These are phyloP conservation scores for Alternaria triticimaculans DNA, from an alignment of 2,329 filamentous ascomycete species.

Conservation along the genomic window DNA sequence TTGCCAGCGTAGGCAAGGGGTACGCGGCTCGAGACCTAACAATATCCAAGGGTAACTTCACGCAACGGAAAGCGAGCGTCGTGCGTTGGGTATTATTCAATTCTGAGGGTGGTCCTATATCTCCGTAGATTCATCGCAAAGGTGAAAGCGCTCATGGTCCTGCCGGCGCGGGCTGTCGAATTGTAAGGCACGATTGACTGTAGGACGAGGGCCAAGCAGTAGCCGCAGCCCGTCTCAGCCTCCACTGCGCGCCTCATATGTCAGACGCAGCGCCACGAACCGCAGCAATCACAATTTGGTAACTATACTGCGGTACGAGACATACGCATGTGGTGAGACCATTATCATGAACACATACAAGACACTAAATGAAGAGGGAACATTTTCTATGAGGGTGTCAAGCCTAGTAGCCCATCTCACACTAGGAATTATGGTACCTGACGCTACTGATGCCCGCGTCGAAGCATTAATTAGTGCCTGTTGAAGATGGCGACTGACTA, in stretches of 20 bases:
- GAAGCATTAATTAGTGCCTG: not conserved
- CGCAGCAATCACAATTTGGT: not conserved
- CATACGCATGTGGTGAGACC: not conserved
- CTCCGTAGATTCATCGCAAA: slow-evolving; percentile 34
- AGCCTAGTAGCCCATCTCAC: not conserved
- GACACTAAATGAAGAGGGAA: not conserved
- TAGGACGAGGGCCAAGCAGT: slow-evolving; percentile 27
- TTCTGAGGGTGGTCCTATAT: slow-evolving; percentile 41
- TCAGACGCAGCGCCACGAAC: slow-evolving; percentile 1
- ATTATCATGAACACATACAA: not conserved
- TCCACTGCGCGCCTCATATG: slow-evolving; percentile 15
- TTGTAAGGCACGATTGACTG: slow-evolving; percentile 29
- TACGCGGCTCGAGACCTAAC: slow-evolving; percentile 17
- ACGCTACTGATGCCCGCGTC: not conserved
- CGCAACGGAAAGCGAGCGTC: slow-evolving; percentile 5
- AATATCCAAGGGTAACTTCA: slow-evolving; percentile 10
- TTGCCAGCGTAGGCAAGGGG: slow-evolving; percentile 20
- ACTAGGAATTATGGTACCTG: not conserved
- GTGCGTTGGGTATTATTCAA: slow-evolving; percentile 27
- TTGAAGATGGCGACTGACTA: not conserved
- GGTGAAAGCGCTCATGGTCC: slow-evolving; percentile 34
- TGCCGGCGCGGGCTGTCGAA: slow-evolving; percentile 30
- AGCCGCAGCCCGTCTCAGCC: slow-evolving; percentile 39
- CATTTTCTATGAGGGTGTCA: not conserved
- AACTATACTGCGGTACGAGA: not conserved